Conservation (phyloP, 225 moss, liverwort and hornwort species). For the Asterella californica region DNA sequence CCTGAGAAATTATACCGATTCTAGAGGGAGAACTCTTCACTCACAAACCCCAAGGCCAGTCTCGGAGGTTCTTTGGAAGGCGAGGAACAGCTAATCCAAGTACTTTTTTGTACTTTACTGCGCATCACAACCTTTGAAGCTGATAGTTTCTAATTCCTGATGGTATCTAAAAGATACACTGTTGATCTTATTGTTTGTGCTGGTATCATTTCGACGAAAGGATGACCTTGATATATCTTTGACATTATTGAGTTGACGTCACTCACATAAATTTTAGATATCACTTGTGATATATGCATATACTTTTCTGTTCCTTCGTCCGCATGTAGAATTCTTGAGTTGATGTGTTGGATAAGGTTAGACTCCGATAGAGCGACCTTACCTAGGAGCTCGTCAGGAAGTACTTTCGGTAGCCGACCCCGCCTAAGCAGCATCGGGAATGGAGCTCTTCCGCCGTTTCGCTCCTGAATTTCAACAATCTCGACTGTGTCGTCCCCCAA, state of each 20-base stretch:
- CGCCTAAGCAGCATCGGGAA: slow-evolving; percentile 75
- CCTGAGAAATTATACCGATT: background rate
- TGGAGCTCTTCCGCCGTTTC: slow-evolving; percentile 72
- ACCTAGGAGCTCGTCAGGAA: slow-evolving; percentile 83
- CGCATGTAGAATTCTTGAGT: no score
- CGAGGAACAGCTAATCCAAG: background rate
- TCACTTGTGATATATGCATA: background rate
- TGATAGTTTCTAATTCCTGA: no score
- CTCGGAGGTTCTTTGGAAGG: background rate
- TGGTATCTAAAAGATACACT: no score
- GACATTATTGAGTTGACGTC: background rate
- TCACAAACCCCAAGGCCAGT: background rate
- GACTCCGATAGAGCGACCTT: background rate
- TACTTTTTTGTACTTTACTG: background rate
- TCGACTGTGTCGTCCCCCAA: slow-evolving; percentile 92
- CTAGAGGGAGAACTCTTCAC: background rate
- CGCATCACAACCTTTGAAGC: no score
- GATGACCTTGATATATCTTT: background rate
- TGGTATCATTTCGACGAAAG: no score
- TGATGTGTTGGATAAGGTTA: background rate
- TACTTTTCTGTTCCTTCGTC: background rate
- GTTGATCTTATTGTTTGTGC: no score
- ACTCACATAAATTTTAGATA: background rate
- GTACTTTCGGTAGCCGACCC: slow-evolving; percentile 56
- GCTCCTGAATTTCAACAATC: slow-evolving; percentile 83